Percentiles rank a stretch among this genome's conserved stretches.
Evolutionary conservation across 345 rosid genomes (phyloP).

Genomic region (Camelina hispida): DNA sequence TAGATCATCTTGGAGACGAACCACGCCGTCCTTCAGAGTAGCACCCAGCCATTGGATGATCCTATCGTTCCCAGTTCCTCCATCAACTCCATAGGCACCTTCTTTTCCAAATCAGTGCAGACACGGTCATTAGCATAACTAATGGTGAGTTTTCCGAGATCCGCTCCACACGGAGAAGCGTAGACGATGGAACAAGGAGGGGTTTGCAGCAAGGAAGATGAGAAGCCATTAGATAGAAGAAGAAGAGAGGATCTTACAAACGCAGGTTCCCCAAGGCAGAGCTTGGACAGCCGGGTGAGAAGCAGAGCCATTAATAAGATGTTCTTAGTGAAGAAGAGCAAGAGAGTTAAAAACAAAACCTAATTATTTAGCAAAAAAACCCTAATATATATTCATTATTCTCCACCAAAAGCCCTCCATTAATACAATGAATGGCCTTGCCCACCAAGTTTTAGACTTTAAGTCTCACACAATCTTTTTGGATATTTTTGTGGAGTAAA

Average conservation of each 20-base stretch:
- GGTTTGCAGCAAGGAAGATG: neutral
- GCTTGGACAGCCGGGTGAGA: neutral
- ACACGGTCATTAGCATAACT: neutral
- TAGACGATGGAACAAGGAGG: neutral
- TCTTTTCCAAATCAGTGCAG: neutral
- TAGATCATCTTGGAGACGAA: constrained; percentile 1
- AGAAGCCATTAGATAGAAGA: neutral
- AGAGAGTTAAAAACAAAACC: neutral
- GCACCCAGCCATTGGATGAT: neutral
- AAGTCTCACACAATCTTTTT: neutral
- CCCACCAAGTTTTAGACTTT: neutral
- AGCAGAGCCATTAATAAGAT: neutral
- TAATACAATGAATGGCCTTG: neutral
- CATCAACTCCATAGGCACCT: neutral
- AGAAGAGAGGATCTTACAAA: neutral
- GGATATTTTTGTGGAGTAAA: neutral
- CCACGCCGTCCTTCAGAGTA: neutral
- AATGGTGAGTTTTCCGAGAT: neutral
- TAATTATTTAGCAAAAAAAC: neutral
- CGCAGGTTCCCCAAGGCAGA: neutral
- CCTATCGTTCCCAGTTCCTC: neutral
- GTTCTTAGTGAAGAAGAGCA: neutral
- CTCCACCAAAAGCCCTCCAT: neutral
- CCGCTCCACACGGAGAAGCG: no score
- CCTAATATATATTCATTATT: neutral